Conservation (phyloP, 495 filamentous ascomycete species). For the Recurvomyces mirabilis region DNA sequence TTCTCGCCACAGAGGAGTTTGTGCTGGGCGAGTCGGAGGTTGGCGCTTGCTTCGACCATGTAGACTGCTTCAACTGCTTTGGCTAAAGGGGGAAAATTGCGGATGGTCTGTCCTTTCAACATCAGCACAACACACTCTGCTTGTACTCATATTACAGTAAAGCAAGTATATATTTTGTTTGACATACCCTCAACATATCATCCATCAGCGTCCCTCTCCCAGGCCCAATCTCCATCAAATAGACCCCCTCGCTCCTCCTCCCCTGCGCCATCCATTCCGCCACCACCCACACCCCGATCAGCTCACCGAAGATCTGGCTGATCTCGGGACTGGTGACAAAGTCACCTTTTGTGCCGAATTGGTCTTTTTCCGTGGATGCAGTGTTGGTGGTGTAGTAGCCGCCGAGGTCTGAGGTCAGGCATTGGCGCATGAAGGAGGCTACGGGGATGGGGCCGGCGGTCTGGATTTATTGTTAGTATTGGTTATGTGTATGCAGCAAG, state of each 20-base stretch:
- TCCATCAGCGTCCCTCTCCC: conserved; percentile 95
- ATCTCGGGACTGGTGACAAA: conserved; percentile 97
- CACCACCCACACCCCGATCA: conserved; percentile 86
- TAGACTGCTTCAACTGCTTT: conserved; percentile 74
- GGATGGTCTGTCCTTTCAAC: conserved; percentile 55
- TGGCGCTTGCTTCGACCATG: conserved; percentile 76
- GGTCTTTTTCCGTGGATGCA: conserved; percentile 49
- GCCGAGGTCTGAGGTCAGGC: conserved; percentile 77
- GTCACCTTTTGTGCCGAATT: conserved; percentile 83
- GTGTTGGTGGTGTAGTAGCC: conserved; percentile 89
- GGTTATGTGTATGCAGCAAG: neutral
- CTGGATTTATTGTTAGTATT: conserved; percentile 27
- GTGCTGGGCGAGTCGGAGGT: conserved; percentile 65
- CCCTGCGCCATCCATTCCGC: conserved; percentile 94
- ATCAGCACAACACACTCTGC: no score
- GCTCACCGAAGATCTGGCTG: conserved; percentile 90
- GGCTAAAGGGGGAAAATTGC: conserved; percentile 66
- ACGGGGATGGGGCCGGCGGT: conserved; percentile 82
- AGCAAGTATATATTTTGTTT: no score
- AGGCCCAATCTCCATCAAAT: conserved; percentile 87
- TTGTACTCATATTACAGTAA: no score
- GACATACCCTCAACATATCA: conserved; percentile 86
- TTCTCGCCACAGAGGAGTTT: conserved; percentile 71
- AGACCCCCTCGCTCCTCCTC: conserved; percentile 52
- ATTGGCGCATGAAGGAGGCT: conserved; percentile 95